phyloP scores from a whole-genome alignment of 768 basidiomycete genomes.

The Boletellus ananas region DNA sequence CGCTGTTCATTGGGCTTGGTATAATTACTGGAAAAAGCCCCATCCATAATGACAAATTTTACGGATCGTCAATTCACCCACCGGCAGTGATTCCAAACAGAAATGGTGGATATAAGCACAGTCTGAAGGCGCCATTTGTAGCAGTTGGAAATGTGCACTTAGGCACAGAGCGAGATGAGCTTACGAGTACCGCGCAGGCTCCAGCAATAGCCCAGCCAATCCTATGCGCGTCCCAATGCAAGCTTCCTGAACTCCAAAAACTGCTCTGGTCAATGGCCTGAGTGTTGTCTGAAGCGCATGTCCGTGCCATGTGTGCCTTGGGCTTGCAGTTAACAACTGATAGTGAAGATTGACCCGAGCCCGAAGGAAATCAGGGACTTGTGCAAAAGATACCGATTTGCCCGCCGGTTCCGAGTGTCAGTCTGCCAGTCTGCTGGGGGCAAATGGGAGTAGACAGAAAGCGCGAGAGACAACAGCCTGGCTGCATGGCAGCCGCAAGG shows the following conservation, averaged over 20 bases:
- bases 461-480: neutral
- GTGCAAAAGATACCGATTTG: conserved; percentile 7
- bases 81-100: conserved; percentile 63
- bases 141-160: neutral
- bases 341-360: neutral
- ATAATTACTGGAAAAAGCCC: conserved; percentile 53
- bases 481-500: no score
- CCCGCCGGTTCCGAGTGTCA: conserved; percentile 4
- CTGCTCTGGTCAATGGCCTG: conserved; percentile 50
- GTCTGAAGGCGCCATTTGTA: conserved; percentile 39
- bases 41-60: neutral
- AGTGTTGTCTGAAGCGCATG: conserved; percentile 53
- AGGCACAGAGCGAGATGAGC: conserved; percentile 20
- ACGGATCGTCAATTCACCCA: conserved; percentile 28
- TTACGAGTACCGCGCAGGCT: conserved; percentile 51
- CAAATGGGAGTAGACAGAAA: neutral
- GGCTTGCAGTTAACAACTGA: neutral
- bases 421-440: conserved; percentile 5
- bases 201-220: conserved; percentile 77
- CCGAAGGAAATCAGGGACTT: neutral
- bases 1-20: conserved; percentile 69
- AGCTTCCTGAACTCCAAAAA: conserved; percentile 55
- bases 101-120: conserved; percentile 51
- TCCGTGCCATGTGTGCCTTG: conserved; percentile 15
- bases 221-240: conserved; percentile 59